Percentiles rank a stretch among this genome's conserved stretches.
Conservation (phyloP, 768 basidiomycete species). For the Boletus huronensis region DNA sequence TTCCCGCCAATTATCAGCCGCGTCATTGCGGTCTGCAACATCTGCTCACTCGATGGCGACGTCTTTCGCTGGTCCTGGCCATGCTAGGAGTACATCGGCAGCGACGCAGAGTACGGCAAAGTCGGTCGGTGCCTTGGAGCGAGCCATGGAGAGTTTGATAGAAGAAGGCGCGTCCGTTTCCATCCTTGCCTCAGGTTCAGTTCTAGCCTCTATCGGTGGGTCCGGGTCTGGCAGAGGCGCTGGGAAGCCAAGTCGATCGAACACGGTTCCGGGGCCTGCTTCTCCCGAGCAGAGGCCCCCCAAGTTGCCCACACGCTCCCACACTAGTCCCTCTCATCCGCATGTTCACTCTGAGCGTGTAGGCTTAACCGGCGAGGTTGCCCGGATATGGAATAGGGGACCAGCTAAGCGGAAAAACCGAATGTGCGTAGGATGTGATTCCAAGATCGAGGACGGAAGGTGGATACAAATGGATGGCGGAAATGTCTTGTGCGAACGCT, state of each 20-base stretch:
- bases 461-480: slow-evolving; percentile 81
- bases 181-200: slow-evolving; percentile 34
- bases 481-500: slow-evolving; percentile 77
- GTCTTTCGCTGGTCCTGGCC: slow-evolving; percentile 10
- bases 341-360: slow-evolving; percentile 32
- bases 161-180: slow-evolving; percentile 40
- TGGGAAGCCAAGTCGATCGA: slow-evolving; percentile 42
- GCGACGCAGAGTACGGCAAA: slow-evolving; percentile 27
- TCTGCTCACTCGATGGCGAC: slow-evolving; percentile 15
- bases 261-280: slow-evolving; percentile 47
- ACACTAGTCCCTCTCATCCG: slow-evolving; percentile 45
- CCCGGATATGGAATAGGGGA: slow-evolving; percentile 31
- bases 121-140: slow-evolving; percentile 42
- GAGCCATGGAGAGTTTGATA: slow-evolving; percentile 50
- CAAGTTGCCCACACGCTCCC: slow-evolving; percentile 55
- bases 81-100: slow-evolving; percentile 26
- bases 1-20: slow-evolving; percentile 26
- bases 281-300: slow-evolving; percentile 44
- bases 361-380: slow-evolving; percentile 25
- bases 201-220: slow-evolving; percentile 29
- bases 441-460: slow-evolving; percentile 70
- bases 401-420: slow-evolving; percentile 35
- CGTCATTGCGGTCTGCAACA: slow-evolving; percentile 20
- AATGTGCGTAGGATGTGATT: slow-evolving; percentile 66
- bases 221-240: slow-evolving; percentile 13